Evolutionary conservation across 78 protist species (phyloP).

Genomic region (Dictyostelium firmibasis): DNA sequence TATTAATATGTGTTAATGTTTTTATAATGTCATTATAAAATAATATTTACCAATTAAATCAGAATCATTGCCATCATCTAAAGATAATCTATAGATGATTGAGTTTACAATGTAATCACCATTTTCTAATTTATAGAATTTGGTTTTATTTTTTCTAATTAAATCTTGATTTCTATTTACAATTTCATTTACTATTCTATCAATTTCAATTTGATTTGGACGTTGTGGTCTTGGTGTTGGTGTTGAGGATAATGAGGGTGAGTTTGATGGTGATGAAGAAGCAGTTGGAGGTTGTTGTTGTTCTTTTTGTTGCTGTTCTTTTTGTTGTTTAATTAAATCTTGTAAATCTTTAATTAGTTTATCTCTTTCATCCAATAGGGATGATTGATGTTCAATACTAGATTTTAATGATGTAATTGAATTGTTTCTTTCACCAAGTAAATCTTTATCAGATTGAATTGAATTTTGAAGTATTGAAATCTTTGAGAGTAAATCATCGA

Average conservation of each 20-base stretch:
- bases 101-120: slow-evolving; percentile 7
- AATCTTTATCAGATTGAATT: background rate
- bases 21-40: too few species aligned
- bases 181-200: background rate
- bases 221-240: background rate
- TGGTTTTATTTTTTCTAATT: background rate
- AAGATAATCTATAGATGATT: background rate
- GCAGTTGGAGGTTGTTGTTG: background rate
- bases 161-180: background rate
- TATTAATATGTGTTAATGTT: too few species aligned
- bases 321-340: background rate
- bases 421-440: background rate
- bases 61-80: background rate
- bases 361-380: background rate
- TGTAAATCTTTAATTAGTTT: background rate
- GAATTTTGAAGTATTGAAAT: background rate
- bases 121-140: background rate
- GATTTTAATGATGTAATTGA: background rate
- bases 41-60: slow-evolving; percentile 1
- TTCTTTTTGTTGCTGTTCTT: background rate
- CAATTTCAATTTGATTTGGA: background rate
- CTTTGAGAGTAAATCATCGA: background rate
- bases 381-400: background rate
- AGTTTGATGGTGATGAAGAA: background rate
- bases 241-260: background rate